Conservation (phyloP, 108 stramenopile genomes). For the Licmophora abbreviata region DNA sequence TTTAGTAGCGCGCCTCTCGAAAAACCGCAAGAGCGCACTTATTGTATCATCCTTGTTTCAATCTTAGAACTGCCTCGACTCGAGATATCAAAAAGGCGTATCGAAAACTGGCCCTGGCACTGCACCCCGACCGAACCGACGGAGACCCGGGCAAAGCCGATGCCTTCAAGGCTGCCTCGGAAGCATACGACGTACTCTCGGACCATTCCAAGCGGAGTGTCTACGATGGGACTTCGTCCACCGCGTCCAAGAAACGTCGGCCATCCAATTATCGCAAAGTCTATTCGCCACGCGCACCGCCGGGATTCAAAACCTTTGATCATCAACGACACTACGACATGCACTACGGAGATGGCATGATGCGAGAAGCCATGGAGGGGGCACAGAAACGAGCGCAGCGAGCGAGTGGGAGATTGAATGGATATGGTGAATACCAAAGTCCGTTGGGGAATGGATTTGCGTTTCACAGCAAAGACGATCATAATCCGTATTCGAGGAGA, state of each 20-base stretch:
- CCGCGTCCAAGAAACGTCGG: constrained; percentile 12
- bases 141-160: constrained; percentile 39
- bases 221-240: constrained; percentile 26
- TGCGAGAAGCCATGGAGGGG: constrained; percentile 58
- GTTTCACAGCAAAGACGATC: constrained; percentile 12
- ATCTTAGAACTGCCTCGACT: constrained; percentile 38
- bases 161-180: constrained; percentile 58
- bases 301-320: constrained; percentile 70
- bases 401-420: constrained; percentile 30
- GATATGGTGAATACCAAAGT: constrained; percentile 63
- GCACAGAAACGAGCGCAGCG: constrained; percentile 47
- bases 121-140: constrained; percentile 72
- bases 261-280: constrained; percentile 71
- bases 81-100: constrained; percentile 73
- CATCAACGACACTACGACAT: constrained; percentile 68
- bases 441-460: constrained; percentile 74
- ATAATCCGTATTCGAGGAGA: constrained; percentile 35
- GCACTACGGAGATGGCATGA: constrained; percentile 85
- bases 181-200: constrained; percentile 63
- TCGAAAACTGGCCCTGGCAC: constrained; percentile 49
- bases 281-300: constrained; percentile 63
- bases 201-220: constrained; percentile 28
- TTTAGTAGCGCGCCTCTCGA: background rate
- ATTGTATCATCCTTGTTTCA: no score
- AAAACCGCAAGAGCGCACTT: background rate